phyloP scores from a whole-genome alignment of 805 yeast genomes.

The Lipomyces starkeyi region DNA sequence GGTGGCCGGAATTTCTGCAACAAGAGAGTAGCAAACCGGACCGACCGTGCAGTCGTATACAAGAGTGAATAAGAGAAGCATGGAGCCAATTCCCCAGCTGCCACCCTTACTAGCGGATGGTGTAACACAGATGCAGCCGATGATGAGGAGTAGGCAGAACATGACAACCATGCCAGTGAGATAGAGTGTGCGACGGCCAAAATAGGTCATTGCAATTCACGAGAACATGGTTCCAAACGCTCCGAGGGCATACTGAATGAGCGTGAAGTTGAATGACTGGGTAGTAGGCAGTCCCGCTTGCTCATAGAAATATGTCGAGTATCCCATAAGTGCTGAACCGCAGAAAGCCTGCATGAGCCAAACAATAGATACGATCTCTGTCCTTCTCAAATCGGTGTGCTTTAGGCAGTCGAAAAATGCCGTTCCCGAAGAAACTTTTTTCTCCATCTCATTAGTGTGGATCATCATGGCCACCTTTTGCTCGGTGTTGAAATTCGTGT shows the following conservation, averaged over 20 bases:
- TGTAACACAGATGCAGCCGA: slow-evolving; percentile 33
- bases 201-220: slow-evolving; percentile 7
- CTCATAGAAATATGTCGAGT: slow-evolving; percentile 26
- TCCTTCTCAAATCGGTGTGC: slow-evolving; percentile 32
- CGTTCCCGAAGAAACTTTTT: slow-evolving; percentile 5
- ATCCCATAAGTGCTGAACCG: slow-evolving; percentile 18
- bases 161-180: slow-evolving; percentile 23
- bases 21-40: slow-evolving; percentile 52
- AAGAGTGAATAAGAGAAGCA: slow-evolving; percentile 55
- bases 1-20: slow-evolving; percentile 53
- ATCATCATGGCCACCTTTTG: slow-evolving; percentile 24
- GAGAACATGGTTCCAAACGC: slow-evolving; percentile 16
- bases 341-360: slow-evolving; percentile 38
- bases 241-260: slow-evolving; percentile 15
- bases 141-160: slow-evolving; percentile 20
- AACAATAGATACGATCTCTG: slow-evolving; percentile 46
- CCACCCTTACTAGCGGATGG: slow-evolving; percentile 32
- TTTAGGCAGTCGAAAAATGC: slow-evolving; percentile 17
- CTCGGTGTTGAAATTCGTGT: slow-evolving; percentile 3
- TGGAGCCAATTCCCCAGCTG: slow-evolving; percentile 48
- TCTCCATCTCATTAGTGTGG: slow-evolving; percentile 24
- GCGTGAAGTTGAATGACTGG: slow-evolving; percentile 12
- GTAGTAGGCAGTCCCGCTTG: slow-evolving; percentile 44
- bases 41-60: slow-evolving; percentile 55
- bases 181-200: slow-evolving; percentile 34